phyloP scores from a whole-genome alignment of 495 filamentous ascomycete species.

The Penicillium chermesinum region DNA sequence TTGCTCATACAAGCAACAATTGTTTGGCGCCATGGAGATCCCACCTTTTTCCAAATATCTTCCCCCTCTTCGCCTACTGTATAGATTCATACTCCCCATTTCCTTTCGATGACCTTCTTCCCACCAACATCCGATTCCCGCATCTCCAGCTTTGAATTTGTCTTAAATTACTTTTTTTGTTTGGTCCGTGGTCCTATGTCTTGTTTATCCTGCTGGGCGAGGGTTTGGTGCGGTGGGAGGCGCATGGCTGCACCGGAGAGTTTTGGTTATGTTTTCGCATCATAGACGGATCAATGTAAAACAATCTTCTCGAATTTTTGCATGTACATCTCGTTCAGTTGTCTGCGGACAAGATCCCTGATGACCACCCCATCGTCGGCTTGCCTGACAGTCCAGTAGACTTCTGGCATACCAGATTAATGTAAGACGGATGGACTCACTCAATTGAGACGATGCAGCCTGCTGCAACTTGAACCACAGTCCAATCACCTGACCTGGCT shows the following conservation, averaged over 20 bases:
- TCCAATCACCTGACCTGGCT: background rate
- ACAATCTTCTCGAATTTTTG: slow-evolving; percentile 27
- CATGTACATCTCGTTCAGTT: background rate
- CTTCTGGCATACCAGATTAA: background rate
- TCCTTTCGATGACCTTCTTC: slow-evolving; percentile 19
- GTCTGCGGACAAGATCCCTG: background rate
- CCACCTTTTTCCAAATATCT: slow-evolving; percentile 19
- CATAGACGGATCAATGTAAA: slow-evolving; percentile 48
- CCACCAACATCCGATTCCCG: slow-evolving; percentile 24
- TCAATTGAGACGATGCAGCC: background rate
- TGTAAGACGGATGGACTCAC: background rate
- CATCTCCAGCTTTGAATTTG: slow-evolving; percentile 21
- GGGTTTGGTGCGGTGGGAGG: slow-evolving; percentile 16
- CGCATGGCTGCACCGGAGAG: slow-evolving; percentile 32
- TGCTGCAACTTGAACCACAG: background rate
- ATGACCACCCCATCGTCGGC: background rate
- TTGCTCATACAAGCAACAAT: slow-evolving; percentile 34
- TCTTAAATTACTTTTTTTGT: slow-evolving; percentile 7
- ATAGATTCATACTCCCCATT: slow-evolving; percentile 41
- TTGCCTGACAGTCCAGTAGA: background rate
- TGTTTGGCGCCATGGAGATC: slow-evolving; percentile 41
- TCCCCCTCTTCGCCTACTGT: slow-evolving; percentile 21
- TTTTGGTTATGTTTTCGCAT: slow-evolving; percentile 35
- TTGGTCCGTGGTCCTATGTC: slow-evolving; percentile 24
- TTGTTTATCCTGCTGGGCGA: slow-evolving; percentile 21